Base-by-base conservation (phyloP, 139 green algal genomes). In the Medakamo hakoo region DNA sequence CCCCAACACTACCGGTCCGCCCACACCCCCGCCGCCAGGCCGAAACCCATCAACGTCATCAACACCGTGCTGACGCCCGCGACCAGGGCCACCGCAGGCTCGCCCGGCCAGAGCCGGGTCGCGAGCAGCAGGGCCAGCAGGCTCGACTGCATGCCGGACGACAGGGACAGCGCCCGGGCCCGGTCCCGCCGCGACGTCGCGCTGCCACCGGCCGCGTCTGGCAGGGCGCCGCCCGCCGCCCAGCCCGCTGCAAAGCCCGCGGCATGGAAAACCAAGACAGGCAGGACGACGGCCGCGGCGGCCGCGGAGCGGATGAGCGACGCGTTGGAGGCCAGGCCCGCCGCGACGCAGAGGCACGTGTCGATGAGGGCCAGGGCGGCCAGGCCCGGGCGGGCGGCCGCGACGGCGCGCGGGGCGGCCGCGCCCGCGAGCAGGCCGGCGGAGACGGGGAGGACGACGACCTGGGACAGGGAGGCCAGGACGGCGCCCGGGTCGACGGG, bases 61-160 rank as follows among this genome's bases (percentile, higher is more conserved):
- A 68, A 49, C 30, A 64, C 64, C 4, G 56, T 64, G 14, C 59
- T 66, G 0, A 75, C 52, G 3, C 70, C 70, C 23, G 58, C 63
- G 1, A 60, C 57, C 68, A 68, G 57, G n/a, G 30, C 57, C 22
- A 68, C 60, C 28, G 68, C 48, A 25, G 68, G 62, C 40, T 52
- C 9, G 40, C 68, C 68, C 16, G 5, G 28, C 26, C 68, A 73
- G 48, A 68, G 68, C 31, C 23, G 62, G 40, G 27, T 64, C 3
- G 70, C 70, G 27, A 75, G 70, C 27, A 75, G 57, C 32, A 71
- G 48, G 19, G 48, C 70, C 19, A 75, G 56, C 48, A 71, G 59
- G 55, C 59, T 65, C 21, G 63, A 68, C 69, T 75, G 69, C 70
- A 75, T 75, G 23, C 70, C 70, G 21, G 55, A 68, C n/a, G 57